These are phyloP conservation scores for Nakataea oryzae DNA, from an alignment of 2,329 filamentous ascomycete species.

Conservation along the genomic window DNA sequence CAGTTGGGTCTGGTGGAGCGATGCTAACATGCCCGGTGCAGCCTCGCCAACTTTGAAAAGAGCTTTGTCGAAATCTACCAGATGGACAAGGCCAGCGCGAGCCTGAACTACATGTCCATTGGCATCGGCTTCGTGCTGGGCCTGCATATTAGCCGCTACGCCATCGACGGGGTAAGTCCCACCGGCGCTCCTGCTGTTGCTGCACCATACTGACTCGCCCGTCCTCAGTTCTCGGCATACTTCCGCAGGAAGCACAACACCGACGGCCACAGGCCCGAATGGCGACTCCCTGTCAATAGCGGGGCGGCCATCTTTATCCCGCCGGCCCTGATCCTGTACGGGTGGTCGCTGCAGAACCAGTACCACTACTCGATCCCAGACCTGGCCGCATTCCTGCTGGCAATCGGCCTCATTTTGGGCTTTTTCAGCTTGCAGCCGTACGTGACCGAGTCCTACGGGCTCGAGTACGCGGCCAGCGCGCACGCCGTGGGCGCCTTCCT, in stretches of 20 bases:
- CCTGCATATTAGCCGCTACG: slow-evolving; percentile 35
- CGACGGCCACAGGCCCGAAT: not conserved
- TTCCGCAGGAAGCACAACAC: not conserved
- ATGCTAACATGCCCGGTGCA: not conserved
- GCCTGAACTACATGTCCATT: slow-evolving; percentile 25
- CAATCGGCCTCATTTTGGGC: slow-evolving; percentile 25
- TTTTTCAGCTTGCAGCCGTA: slow-evolving; percentile 36
- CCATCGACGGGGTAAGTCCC: not conserved
- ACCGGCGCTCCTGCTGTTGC: no score
- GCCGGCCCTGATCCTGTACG: slow-evolving; percentile 32
- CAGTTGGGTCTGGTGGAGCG: not conserved
- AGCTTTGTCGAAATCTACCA: not conserved
- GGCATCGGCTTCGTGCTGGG: slow-evolving; percentile 17
- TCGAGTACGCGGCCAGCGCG: slow-evolving; percentile 33
- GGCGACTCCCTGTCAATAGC: slow-evolving; percentile 20
- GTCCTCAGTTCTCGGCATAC: not conserved
- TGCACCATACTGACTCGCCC: not conserved
- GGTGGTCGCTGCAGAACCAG: slow-evolving; percentile 30
- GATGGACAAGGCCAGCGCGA: slow-evolving; percentile 15
- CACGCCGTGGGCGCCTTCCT: slow-evolving; percentile 32
- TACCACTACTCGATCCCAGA: slow-evolving; percentile 35
- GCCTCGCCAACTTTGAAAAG: not conserved
- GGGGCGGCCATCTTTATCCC: slow-evolving; percentile 15
- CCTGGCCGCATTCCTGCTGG: slow-evolving; percentile 28
- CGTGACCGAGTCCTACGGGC: slow-evolving; percentile 32